phyloP scores from a whole-genome alignment of 257 asterid species.

The Gardenia jasminoides region DNA sequence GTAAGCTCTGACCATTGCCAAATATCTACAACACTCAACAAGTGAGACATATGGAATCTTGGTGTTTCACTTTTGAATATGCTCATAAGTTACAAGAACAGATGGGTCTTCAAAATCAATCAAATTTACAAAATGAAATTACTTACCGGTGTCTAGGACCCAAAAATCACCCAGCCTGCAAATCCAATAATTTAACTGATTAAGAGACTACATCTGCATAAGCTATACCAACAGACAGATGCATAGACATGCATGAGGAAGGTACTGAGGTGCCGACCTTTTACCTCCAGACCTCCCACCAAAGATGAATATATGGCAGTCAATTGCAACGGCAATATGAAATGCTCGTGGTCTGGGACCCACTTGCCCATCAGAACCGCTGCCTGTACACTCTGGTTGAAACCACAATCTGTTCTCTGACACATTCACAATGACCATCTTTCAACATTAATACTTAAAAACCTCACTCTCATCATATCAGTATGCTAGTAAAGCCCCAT shows the following conservation, averaged over 20 bases:
- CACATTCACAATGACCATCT: constrained; percentile 24
- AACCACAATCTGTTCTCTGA: constrained; percentile 87
- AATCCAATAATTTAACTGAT: constrained; percentile 12
- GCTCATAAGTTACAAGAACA: background rate
- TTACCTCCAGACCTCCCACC: constrained; percentile 90
- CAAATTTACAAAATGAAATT: constrained; percentile 12
- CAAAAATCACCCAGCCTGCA: constrained; percentile 97
- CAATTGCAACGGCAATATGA: constrained; percentile 81
- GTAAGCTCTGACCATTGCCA: constrained; percentile 99
- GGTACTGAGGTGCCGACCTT: constrained; percentile 44
- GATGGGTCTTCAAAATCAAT: background rate
- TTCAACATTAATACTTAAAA: constrained; percentile 1
- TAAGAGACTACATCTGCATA: background rate
- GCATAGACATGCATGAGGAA: constrained; percentile 1
- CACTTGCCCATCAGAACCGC: constrained; percentile 71
- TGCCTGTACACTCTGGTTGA: constrained; percentile 87
- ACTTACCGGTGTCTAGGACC: constrained; percentile 98
- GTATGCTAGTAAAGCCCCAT: background rate
- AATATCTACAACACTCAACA: constrained; percentile 49
- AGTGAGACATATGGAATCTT: constrained; percentile 13
- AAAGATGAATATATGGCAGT: constrained; percentile 93
- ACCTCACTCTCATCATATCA: background rate
- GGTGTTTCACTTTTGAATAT: background rate
- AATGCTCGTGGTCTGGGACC: constrained; percentile 92
- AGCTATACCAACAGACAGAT: constrained; percentile 3